Evolutionary conservation across 169 alveolate genomes (phyloP).

Genomic region (Babesia divergens): DNA sequence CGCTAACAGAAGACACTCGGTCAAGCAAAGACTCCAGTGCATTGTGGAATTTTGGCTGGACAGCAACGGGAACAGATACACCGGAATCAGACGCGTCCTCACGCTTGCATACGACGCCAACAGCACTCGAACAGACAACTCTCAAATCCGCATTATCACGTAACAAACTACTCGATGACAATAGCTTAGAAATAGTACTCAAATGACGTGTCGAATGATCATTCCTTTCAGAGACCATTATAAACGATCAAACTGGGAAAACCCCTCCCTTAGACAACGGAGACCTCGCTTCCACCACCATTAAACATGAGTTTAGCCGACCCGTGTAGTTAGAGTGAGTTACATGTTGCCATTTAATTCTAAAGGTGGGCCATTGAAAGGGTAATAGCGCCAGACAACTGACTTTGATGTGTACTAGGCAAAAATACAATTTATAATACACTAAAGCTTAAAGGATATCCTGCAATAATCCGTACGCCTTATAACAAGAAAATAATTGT

Average conservation of each 20-base stretch:
- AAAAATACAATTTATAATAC: too few relatives aligned
- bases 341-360: too few relatives aligned
- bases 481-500: too few relatives aligned
- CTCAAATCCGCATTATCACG: not conserved
- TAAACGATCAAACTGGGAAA: not conserved
- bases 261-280: not conserved
- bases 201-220: not conserved
- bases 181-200: not conserved
- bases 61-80: not conserved
- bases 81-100: slow-evolving; percentile 1
- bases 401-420: too few relatives aligned
- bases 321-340: too few relatives aligned
- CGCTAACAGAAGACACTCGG: not conserved
- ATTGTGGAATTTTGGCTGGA: not conserved
- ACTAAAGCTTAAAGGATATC: too few relatives aligned
- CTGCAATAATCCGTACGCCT: too few relatives aligned
- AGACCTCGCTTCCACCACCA: not conserved
- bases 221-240: not conserved
- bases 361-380: too few relatives aligned
- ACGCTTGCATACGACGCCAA: not conserved
- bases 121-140: not conserved
- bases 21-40: not conserved
- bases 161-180: not conserved
- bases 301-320: too few relatives aligned
- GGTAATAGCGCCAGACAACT: too few relatives aligned